phyloP scores from a whole-genome alignment of 345 rosid genomes.

The Euclidium syriacum region DNA sequence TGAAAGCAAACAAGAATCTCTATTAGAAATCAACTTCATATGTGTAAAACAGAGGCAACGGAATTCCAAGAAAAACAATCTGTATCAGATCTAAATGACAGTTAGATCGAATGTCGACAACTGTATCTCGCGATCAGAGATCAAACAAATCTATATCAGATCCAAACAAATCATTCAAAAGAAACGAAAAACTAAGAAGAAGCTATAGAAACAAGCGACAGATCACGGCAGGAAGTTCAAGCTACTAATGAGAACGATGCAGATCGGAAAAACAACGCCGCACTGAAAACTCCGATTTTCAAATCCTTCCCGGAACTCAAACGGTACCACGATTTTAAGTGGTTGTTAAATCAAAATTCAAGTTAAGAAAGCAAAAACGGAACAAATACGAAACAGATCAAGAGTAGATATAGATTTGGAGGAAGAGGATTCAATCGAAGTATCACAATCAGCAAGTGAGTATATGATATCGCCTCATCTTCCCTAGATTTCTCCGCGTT shows the following conservation, averaged over 20 bases:
- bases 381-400: background rate
- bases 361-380: background rate
- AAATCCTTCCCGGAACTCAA: background rate
- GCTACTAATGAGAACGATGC: background rate
- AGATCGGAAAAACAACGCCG: background rate
- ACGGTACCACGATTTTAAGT: background rate
- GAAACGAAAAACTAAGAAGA: background rate
- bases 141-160: conserved; percentile 7
- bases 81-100: conserved; percentile 1
- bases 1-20: conserved; percentile 7
- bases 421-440: background rate
- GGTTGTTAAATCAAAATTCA: background rate
- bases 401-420: background rate
- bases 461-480: background rate
- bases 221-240: too few species aligned
- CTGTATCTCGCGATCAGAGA: background rate
- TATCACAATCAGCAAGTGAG: background rate
- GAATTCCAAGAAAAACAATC: background rate
- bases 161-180: conserved; percentile 7
- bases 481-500: background rate
- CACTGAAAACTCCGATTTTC: background rate
- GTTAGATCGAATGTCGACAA: background rate
- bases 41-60: background rate
- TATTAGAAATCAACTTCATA: background rate
- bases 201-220: background rate